Evolutionary conservation across 2,329 filamentous ascomycete species (phyloP), one percentile per base, ranked within the genome.

Genomic region (Acephala macrosclerotiorum): DNA sequence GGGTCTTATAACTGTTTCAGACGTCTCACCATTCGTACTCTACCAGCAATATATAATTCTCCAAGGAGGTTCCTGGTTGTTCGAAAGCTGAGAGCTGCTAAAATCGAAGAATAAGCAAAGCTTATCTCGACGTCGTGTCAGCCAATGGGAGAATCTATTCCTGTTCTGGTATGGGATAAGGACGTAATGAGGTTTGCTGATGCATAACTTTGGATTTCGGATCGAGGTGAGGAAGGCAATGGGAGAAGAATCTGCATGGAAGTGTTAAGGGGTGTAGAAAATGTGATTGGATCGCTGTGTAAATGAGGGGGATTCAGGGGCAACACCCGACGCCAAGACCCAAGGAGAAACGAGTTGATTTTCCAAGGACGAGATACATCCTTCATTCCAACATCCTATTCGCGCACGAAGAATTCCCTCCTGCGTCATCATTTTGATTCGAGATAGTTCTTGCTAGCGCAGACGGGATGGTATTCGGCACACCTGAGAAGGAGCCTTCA

Each of bases 121-220:
- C 55, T 57, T 57, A 57, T 57, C 55, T 57, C 7, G 33, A 57
- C 55, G 55, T 20, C 55, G 6, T 5, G 12, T 2, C 55, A 36
- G 33, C 55, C 55, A 57, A 57, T 57, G 18, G 20, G 55, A 57
- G 12, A 33, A 57, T 36, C 55, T 22, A 36, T 12, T 36, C 55
- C 51, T 14, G 4, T 57, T 57, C 12, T 57, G 55, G 55, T 14
- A 57, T 40, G 12, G 16, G 55, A 57, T 57, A 57, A 57, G 55
- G n/a, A 57, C 55, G n/a, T 40, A 57, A 57, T 57, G 55, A 7
- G 20, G 33, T 36, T 57, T 57, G 9, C 8, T 25, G 29, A 40
- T 57, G 55, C 55, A 38, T 57, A 26, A 38, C 9, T 53, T 53
- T 18, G 26, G 49, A 33, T 33, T 33, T 29, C 9, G 14, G 6